phyloP scores from a whole-genome alignment of 1,284 basidiomycete genomes.

The Fomitopsis betulina region DNA sequence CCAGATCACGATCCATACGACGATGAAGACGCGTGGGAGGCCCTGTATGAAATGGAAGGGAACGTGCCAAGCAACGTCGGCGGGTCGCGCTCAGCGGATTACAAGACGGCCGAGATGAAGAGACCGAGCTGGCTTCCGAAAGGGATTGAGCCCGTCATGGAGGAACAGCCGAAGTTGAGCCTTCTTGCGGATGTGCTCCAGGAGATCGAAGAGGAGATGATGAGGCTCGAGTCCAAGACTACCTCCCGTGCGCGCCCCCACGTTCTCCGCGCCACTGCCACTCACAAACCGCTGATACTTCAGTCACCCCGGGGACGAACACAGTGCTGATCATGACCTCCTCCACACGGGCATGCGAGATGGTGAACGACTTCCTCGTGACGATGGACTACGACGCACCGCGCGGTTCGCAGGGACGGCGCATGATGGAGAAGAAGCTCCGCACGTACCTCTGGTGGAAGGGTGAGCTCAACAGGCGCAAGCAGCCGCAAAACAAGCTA shows the following conservation, averaged over 20 bases:
- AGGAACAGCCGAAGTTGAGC: conserved; percentile 95
- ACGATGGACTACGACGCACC: conserved; percentile 55
- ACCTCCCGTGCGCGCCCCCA: conserved; percentile 19
- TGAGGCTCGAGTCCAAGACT: conserved; percentile 47
- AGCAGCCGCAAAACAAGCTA: conserved; percentile 15
- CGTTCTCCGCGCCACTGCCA: neutral
- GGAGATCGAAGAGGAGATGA: conserved; percentile 90
- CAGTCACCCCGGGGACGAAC: conserved; percentile 63
- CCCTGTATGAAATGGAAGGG: conserved; percentile 58
- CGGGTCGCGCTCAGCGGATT: neutral
- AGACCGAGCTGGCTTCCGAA: conserved; percentile 64
- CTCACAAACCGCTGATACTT: neutral
- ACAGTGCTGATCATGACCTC: conserved; percentile 88
- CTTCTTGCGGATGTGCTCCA: conserved; percentile 81
- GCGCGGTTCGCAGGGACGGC: conserved; percentile 56
- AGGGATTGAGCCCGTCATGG: conserved; percentile 82
- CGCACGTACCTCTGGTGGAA: conserved; percentile 83
- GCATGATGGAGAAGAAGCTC: conserved; percentile 78
- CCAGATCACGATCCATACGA: conserved; percentile 38
- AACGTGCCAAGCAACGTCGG: neutral
- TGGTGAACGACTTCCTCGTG: conserved; percentile 77
- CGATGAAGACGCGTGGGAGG: conserved; percentile 72
- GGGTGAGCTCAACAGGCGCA: conserved; percentile 45
- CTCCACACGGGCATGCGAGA: conserved; percentile 70
- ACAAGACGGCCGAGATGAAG: neutral